Evolutionary conservation across 257 asterid genomes (phyloP).

Genomic region (Cynanchum wilfordii): DNA sequence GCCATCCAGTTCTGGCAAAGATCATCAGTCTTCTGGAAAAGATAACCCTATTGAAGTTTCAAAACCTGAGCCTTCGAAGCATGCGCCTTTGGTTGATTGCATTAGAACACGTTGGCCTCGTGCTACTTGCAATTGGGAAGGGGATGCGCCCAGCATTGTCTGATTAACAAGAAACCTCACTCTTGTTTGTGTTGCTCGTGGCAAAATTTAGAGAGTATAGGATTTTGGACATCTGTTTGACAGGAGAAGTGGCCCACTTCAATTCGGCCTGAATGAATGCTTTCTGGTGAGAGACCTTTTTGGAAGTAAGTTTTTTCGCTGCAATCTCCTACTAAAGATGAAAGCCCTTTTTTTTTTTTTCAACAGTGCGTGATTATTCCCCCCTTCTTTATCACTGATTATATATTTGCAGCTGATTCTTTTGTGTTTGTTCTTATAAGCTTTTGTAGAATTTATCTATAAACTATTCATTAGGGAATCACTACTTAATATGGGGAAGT

Average conservation of each 20-base stretch:
- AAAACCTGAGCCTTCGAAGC: slow-evolving; percentile 62
- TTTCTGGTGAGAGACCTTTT: not conserved
- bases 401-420: slow-evolving; percentile 4
- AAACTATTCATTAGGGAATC: slow-evolving; percentile 5
- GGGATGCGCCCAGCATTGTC: slow-evolving; percentile 93
- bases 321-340: slow-evolving; percentile 5
- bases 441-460: not conserved
- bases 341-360: not conserved
- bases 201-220: not conserved
- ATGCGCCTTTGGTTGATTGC: slow-evolving; percentile 90
- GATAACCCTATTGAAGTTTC: slow-evolving; percentile 43
- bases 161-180: slow-evolving; percentile 25
- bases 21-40: slow-evolving; percentile 29
- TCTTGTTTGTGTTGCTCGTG: slow-evolving; percentile 5
- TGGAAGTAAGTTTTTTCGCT: not conserved
- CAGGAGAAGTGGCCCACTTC: not conserved
- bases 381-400: slow-evolving; percentile 3
- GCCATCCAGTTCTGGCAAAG: slow-evolving; percentile 27
- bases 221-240: not conserved
- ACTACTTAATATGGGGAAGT: not conserved
- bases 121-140: slow-evolving; percentile 84
- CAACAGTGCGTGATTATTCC: slow-evolving; percentile 23
- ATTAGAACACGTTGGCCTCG: slow-evolving; percentile 90
- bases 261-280: not conserved
- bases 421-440: not conserved